Evolutionary conservation across 768 basidiomycete species (phyloP), one percentile per base, ranked within the genome.

Genomic region (Auricularia auricula-judae): DNA sequence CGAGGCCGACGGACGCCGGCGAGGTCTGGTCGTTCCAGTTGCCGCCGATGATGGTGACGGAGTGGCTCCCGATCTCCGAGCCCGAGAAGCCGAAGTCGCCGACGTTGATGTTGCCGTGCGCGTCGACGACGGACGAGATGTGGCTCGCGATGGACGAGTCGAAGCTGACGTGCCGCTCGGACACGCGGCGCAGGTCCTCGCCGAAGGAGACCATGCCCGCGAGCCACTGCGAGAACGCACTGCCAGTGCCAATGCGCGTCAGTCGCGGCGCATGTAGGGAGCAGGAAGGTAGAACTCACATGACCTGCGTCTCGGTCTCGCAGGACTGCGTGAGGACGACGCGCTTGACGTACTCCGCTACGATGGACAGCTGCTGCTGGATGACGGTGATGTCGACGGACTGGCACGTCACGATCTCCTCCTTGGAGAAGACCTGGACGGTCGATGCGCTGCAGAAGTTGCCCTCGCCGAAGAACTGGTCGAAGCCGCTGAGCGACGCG

Each of bases 331-430:
- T 61, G 36, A 61, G 61, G 23, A 65, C 53, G 61, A 65, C 62
- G 53, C 61, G 61, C 61, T 65, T 65, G 29, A 44, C 61, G 51
- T 58, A 65, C 61, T 65, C 64, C 36, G 60, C 62, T 3, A 65
- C 44, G 33, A 65, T 61, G 54, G 64, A 53, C 43, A 65, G 64
- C 12, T 53, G 64, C 44, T 65, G 64, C 47, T 65, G 64, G 61
- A 65, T 44, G 33, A 65, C 54, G 10, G 36, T 34, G 43, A 65
- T 39, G 11, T 61, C 23, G 18, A 11, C 34, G 21, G 61, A 34
- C 33, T 65, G 64, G 64, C 64, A 65, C 4, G 62, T 61, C 23
- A 65, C 47, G n/a, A 62, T 42, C 47, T 65, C 39, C 18, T 62
- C 23, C 61, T 65, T 21, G 36, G 61, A 56, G 58, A 64, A 33